Base-by-base conservation (phyloP, 805 yeast species). In the Debaryomyces maramus region DNA sequence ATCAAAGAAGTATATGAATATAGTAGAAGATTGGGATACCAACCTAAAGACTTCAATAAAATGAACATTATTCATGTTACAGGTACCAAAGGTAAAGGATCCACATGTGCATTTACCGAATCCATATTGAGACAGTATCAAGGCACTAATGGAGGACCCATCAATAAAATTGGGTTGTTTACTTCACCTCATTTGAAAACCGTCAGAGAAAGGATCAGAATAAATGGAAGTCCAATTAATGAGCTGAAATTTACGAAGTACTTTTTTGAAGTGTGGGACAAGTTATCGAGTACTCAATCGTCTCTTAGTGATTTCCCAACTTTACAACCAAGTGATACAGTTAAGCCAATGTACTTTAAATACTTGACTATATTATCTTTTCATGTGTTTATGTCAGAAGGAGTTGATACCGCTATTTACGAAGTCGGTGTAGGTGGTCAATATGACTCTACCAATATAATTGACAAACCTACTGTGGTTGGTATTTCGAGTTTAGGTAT, bases 381-480 rank as follows among this genome's bases (percentile, higher is more conserved):
- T 69, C 97, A 95, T 59, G 85, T 88, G 0, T 95, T 95, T 52
- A 60, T 88, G 65, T 74, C 78, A 39, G 99, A 93, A 63, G 85
- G 86, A 2, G 90, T 93, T n/a, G 86, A 89, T 56, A 78, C 96
- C 24, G 97, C 98, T 9, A 83, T 93, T 27, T 89, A 87, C 56
- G 99, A 93, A 61, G 99, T 95, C 21, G 99, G 99, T 16, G 96
- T 93, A 34, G 99, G 99, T 20, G 99, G 99, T 5, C 95, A 87
- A 57, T 88, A 81, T 55, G 99, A 93, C 61, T 88, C 97, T n/a
- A 93, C 99, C 9, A 93, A 93, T 58, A 77, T 93, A 2, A 78
- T 93, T 35, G 80, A 73, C 31, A 66, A 72, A 31, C 98, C 99
- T 14, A 77, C 86, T 0, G 90, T 81, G 1, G 83, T 96, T 34